Base-by-base conservation (phyloP, 2,329 filamentous ascomycete species). In the Xylariaceae sp. region DNA sequence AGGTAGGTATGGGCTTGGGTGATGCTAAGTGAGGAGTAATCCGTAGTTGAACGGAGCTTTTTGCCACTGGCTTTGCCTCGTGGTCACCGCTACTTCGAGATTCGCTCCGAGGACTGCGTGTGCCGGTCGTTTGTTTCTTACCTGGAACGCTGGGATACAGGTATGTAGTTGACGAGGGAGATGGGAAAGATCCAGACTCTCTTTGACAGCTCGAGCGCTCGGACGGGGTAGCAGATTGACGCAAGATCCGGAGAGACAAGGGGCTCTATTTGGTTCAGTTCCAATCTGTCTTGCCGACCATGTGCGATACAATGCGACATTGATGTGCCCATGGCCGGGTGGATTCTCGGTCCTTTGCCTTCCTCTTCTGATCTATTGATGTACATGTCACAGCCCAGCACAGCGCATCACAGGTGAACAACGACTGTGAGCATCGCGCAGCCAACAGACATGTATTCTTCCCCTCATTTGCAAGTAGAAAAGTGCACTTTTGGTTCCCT, bases 221-320 rank as follows among this genome's bases (percentile, higher is more conserved):
- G 43, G 48, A 43, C 43, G 39, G 36, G 38, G 48, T 48, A 44
- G 45, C 34, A 53, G 42, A 14, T 39, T 31, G 28, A 28, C 28
- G 36, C 31, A 36, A 52, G 55, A 50, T 50, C 45, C 43, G 38
- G 45, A 16, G 10, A 48, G 41, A 31, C 19, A n/a, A 40, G 45
- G 47, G 43, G 42, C 19, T 42, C 31, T 49, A 4, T 13, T 55
- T 47, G 47, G 28, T 42, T 38, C 17, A 41, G 22, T 13, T 44
- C 10, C 10, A 4, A 10, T 5, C 9, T 16, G 34, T 16, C 13
- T 3, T 13, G 34, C 16, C 34, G 34, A 38, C 4, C 16, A 16
- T 13, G 5, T 13, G 34, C 34, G 16, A 38, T 38, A 16, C 22
- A 38, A 38, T 38, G 34, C 10, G 34, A 38, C 34, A 16, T 16